Evolutionary conservation across 805 yeast species (phyloP), one percentile per base, ranked within the genome.

Genomic region (Starmerella vaccinii): DNA sequence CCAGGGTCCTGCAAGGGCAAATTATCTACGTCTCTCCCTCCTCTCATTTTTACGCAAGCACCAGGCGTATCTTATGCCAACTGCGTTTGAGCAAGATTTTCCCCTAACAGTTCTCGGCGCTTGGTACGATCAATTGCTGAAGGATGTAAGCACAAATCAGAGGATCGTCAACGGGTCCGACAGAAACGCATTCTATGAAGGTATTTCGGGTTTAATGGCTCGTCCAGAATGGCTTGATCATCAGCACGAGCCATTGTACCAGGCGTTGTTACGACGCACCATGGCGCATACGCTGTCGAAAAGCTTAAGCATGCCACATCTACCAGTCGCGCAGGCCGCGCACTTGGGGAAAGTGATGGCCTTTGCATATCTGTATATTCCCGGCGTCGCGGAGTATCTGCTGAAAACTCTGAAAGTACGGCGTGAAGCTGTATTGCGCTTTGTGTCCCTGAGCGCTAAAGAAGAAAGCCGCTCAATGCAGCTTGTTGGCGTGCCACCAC

Each of bases 301-400:
- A 62, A 67, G 46, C 73, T 74, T 56, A 50, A 66, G 71, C 44
- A 59, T 72, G 50, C 80, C 80, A 55, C 70, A 70, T 22, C 67
- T 80, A 10, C 71, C 84, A 0, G 63, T 78, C n/a, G 71, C 82
- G 5, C 64, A 76, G 19, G 71, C 78, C 21, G 86, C 87, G 3
- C 81, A 82, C 57, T 68, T 78, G 12, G 90, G 90, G 5, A 82
- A 83, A 59, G 74, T 80, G 3, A 74, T 83, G 62, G 88, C 88
- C 1, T 77, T 78, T 59, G 68, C 78, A 3, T 83, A 73, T 55
- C 75, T 76, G 61, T 67, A 71, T 53, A 65, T 81, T 3, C 78
- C 80, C 0, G 71, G 74, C 24, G 74, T 81, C 4, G 76, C 82
- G 16, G 71, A 71, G 46, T 81, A 60, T 10, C 54, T 69, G 13